phyloP scores from a whole-genome alignment of 2,329 filamentous ascomycete species.

The Nigrospora oryzae region DNA sequence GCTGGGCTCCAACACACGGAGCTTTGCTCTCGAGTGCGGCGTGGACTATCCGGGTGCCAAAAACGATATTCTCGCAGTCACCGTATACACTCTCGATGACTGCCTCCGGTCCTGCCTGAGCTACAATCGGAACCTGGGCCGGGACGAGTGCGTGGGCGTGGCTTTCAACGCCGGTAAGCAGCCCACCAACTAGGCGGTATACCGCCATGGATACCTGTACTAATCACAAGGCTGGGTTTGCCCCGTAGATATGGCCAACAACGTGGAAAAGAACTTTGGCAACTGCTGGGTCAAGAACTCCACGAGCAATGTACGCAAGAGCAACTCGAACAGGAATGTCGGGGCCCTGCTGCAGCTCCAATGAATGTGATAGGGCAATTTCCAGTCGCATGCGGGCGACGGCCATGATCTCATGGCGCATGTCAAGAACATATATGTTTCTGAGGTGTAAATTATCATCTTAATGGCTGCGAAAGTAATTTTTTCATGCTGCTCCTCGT shows the following conservation, averaged over 20 bases:
- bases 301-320: background rate
- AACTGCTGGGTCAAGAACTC: conserved; percentile 2
- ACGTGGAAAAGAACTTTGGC: background rate
- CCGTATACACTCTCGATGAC: background rate
- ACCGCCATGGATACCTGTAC: background rate
- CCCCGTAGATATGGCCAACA: background rate
- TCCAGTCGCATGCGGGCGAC: too few species aligned
- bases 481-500: too few species aligned
- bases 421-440: too few species aligned
- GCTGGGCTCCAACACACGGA: background rate
- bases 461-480: too few species aligned
- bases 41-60: background rate
- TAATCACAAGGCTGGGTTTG: background rate
- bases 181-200: background rate
- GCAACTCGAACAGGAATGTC: too few species aligned
- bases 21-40: conserved; percentile 1
- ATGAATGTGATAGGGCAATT: too few species aligned
- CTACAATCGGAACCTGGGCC: background rate
- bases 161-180: background rate
- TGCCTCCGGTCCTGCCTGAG: background rate
- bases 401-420: too few species aligned
- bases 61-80: background rate
- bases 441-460: too few species aligned
- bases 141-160: background rate
- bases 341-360: too few species aligned